These are phyloP conservation scores for Furcasterigmium sp. DNA, from an alignment of 2,329 filamentous ascomycete genomes.

Conservation along the genomic window DNA sequence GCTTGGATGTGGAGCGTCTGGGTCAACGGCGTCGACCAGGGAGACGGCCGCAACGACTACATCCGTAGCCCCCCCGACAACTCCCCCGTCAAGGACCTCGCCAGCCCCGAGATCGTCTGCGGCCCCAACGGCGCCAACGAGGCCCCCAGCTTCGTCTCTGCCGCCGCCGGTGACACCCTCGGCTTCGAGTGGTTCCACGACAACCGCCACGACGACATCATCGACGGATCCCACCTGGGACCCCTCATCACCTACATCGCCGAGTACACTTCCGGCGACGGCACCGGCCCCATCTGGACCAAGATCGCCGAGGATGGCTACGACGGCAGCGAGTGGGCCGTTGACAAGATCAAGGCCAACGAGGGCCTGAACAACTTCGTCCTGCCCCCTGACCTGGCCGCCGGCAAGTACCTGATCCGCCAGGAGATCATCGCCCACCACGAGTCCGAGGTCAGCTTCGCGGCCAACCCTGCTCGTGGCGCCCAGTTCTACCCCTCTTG, in stretches of 20 bases:
- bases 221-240: constrained; percentile 46
- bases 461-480: constrained; percentile 28
- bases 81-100: constrained; percentile 38
- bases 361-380: constrained; percentile 43
- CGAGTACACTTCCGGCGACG: constrained; percentile 31
- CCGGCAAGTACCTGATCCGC: constrained; percentile 48
- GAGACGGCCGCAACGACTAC: constrained; percentile 32
- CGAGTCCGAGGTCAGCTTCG: constrained; percentile 29
- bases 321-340: constrained; percentile 35
- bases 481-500: constrained; percentile 53
- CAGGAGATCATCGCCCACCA: constrained; percentile 52
- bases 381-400: constrained; percentile 37
- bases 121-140: constrained; percentile 34
- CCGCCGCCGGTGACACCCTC: constrained; percentile 42
- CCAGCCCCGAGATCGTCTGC: constrained; percentile 34
- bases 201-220: constrained; percentile 44
- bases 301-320: constrained; percentile 32
- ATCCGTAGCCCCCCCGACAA: constrained; percentile 40
- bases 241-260: constrained; percentile 50
- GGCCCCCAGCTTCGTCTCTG: constrained; percentile 31
- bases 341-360: constrained; percentile 40
- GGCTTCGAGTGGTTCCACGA: constrained; percentile 47
- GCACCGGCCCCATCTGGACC: constrained; percentile 46
- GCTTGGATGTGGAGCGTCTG: constrained; percentile 39
- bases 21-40: constrained; percentile 40